Percentiles rank a stretch among this genome's conserved stretches.
Conservation (phyloP, 495 filamentous ascomycete genomes). For the Lichina pygmaea region DNA sequence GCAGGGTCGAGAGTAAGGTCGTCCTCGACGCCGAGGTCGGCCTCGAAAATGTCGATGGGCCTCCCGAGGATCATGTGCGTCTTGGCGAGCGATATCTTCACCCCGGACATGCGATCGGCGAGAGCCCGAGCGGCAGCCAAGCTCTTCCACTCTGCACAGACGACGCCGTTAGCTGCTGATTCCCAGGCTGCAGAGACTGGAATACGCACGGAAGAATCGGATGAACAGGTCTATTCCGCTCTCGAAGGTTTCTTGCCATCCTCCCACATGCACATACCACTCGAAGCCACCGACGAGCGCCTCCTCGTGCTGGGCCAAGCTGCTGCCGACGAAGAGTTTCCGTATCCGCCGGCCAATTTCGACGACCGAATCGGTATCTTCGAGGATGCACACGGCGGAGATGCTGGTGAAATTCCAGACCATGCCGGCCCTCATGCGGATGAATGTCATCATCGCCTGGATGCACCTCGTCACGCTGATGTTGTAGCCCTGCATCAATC, state of each 20-base stretch:
- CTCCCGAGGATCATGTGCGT: slow-evolving; percentile 7
- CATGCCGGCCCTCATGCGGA: slow-evolving; percentile 4
- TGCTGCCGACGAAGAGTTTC: slow-evolving; percentile 36
- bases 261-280: slow-evolving; percentile 53
- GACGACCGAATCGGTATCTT: background rate
- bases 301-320: slow-evolving; percentile 32
- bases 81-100: slow-evolving; percentile 11
- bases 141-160: slow-evolving; percentile 12
- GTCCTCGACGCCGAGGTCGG: background rate
- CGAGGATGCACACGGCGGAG: background rate
- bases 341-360: slow-evolving; percentile 13
- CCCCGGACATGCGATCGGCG: slow-evolving; percentile 18
- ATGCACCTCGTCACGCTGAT: slow-evolving; percentile 17
- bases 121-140: slow-evolving; percentile 41
- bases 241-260: slow-evolving; percentile 43
- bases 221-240: slow-evolving; percentile 43
- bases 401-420: background rate
- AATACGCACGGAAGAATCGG: slow-evolving; percentile 35
- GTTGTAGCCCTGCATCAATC: slow-evolving; percentile 24
- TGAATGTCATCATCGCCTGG: slow-evolving; percentile 23
- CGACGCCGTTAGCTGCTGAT: too few relatives aligned
- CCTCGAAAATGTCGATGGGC: slow-evolving; percentile 7
- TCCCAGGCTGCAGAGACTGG: too few relatives aligned
- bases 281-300: slow-evolving; percentile 53
- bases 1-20: background rate